These are phyloP conservation scores for Suhomyces sp. DNA, from an alignment of 805 yeast genomes.

Conservation along the genomic window DNA sequence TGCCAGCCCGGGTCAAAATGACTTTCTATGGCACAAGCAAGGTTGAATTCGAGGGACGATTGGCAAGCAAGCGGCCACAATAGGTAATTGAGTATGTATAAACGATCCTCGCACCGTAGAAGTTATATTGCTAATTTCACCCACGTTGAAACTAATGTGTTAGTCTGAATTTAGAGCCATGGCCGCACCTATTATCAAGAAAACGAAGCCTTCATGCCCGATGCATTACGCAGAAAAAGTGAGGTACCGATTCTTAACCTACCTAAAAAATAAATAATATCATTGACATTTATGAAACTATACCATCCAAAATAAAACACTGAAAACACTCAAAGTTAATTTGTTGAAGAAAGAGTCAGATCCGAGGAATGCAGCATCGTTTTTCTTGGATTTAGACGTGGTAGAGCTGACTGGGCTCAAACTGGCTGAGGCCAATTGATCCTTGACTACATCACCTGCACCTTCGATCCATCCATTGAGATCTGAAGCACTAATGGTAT, in stretches of 20 bases:
- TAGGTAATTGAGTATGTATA: not conserved
- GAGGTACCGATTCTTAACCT: not conserved
- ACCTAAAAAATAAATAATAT: not conserved
- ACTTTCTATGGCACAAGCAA: not conserved
- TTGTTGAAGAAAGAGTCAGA: conserved; percentile 7
- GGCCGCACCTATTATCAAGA: not conserved
- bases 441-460: conserved; percentile 27
- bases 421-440: conserved; percentile 25
- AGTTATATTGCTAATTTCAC: not conserved
- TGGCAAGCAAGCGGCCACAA: not conserved
- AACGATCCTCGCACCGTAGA: not conserved
- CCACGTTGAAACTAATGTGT: not conserved
- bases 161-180: not conserved
- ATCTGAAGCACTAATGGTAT: conserved; percentile 41
- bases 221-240: not conserved
- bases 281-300: not conserved
- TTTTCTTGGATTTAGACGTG: conserved; percentile 21
- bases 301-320: conserved; percentile 9
- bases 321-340: conserved; percentile 6
- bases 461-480: conserved; percentile 45
- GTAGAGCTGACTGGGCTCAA: conserved; percentile 16
- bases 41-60: not conserved
- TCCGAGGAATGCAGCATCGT: conserved; percentile 13
- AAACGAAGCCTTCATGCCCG: not conserved
- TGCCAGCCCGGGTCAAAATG: not conserved